Evolutionary conservation across 441 rosid genomes (phyloP).

Genomic region (Euphorbia celastroides): DNA sequence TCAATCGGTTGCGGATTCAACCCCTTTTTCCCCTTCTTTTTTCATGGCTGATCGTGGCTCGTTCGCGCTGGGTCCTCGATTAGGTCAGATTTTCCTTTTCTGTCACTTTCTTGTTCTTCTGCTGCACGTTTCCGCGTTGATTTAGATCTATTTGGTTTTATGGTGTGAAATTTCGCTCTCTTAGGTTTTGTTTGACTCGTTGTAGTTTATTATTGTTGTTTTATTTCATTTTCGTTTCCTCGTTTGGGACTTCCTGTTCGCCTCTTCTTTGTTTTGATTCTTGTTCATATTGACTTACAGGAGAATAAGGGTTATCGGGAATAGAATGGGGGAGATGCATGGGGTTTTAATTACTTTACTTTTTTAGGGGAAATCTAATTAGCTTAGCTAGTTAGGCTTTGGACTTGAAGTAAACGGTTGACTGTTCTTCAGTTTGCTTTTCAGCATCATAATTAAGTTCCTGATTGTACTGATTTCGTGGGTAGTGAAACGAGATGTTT

Average conservation of each 20-base stretch:
- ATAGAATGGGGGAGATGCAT: too few relatives aligned
- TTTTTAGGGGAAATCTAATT: not conserved
- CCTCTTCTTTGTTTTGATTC: not conserved
- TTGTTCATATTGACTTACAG: not conserved
- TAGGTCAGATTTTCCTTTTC: constrained; percentile 42
- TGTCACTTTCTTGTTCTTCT: constrained; percentile 1
- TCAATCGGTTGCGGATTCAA: constrained; percentile 6
- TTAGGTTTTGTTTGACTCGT: constrained; percentile 3
- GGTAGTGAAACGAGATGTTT: too few relatives aligned
- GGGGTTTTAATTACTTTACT: not conserved
- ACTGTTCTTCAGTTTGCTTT: not conserved
- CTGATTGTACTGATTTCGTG: too few relatives aligned
- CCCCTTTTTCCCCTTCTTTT: not conserved
- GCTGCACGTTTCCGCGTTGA: not conserved
- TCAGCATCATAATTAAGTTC: not conserved
- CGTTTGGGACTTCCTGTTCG: not conserved
- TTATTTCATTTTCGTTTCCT: not conserved
- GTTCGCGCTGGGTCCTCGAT: constrained; percentile 48
- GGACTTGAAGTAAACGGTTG: not conserved
- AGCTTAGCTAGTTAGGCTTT: not conserved
- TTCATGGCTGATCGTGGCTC: constrained; percentile 70
- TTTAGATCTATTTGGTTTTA: constrained; percentile 13
- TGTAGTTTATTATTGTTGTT: constrained; percentile 1
- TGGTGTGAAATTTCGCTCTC: not conserved
- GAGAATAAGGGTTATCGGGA: too few relatives aligned